Evolutionary conservation across 495 filamentous ascomycete genomes (phyloP).

Genomic region (Neurospora sp.): DNA sequence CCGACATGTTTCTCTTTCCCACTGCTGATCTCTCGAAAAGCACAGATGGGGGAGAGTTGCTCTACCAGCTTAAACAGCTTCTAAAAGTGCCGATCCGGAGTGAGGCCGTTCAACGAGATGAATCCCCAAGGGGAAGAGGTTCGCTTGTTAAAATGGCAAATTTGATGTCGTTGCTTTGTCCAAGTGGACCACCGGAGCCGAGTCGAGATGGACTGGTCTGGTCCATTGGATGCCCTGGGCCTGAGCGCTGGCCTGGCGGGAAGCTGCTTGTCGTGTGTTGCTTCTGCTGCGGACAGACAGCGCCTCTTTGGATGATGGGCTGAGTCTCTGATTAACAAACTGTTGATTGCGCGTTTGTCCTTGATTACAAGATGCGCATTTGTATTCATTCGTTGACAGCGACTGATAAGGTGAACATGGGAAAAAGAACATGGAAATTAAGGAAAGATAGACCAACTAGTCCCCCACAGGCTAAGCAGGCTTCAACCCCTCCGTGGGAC

Average conservation of each 20-base stretch:
- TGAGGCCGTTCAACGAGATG: background rate
- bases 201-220: background rate
- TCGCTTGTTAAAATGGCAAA: background rate
- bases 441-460: background rate
- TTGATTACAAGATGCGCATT: too few relatives aligned
- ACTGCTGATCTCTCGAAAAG: background rate
- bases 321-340: background rate
- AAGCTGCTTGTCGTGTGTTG: background rate
- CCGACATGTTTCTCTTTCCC: background rate
- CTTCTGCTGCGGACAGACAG: background rate
- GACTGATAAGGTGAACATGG: background rate
- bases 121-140: background rate
- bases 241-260: background rate
- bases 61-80: background rate
- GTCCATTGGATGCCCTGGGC: background rate
- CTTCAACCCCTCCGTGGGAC: constrained; percentile 6
- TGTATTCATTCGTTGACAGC: background rate
- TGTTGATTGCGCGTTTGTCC: too few relatives aligned
- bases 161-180: background rate
- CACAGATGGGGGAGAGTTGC: background rate
- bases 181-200: background rate
- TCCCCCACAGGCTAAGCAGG: constrained; percentile 3
- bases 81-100: background rate
- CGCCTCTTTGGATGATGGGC: background rate
- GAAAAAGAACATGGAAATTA: background rate